Conservation (phyloP, 2,329 filamentous ascomycete genomes). For the Pyrenochaeta sp. region DNA sequence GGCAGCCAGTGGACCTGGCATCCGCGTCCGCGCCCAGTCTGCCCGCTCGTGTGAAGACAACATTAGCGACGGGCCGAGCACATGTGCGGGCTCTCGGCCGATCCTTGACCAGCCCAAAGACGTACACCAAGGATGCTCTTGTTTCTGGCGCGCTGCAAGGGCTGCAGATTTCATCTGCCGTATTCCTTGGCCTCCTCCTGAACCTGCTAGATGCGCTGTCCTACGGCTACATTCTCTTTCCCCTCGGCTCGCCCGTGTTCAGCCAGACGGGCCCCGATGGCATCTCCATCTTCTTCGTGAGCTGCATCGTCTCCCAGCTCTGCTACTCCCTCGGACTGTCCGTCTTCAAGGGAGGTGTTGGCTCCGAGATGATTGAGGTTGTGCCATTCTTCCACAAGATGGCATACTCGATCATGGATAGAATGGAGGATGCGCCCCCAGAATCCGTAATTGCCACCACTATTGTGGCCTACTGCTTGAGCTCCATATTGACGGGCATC, state of each 20-base stretch:
- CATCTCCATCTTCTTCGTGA: conserved; percentile 98
- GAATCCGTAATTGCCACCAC: conserved; percentile 93
- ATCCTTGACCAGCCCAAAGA: conserved; percentile 67
- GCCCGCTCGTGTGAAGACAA: conserved; percentile 25
- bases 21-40: conserved; percentile 36
- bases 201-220: conserved; percentile 95
- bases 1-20: conserved; percentile 9
- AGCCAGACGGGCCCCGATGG: conserved; percentile 87
- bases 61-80: conserved; percentile 26
- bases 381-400: conserved; percentile 99
- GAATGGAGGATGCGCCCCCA: conserved; percentile 80
- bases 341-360: conserved; percentile 88
- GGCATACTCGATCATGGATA: conserved; percentile 84
- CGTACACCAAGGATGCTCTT: conserved; percentile 74
- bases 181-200: conserved; percentile 85
- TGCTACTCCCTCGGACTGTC: conserved; percentile 86
- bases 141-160: conserved; percentile 72
- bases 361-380: conserved; percentile 98
- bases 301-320: conserved; percentile 92
- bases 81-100: conserved; percentile 33
- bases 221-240: conserved; percentile 90
- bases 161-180: conserved; percentile 78
- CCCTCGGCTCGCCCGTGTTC: conserved; percentile 86
- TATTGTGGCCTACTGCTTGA: conserved; percentile 88
- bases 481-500: conserved; percentile 86